Base-by-base conservation (phyloP, 2,329 filamentous ascomycete species). In the Fusarium buharicum region DNA sequence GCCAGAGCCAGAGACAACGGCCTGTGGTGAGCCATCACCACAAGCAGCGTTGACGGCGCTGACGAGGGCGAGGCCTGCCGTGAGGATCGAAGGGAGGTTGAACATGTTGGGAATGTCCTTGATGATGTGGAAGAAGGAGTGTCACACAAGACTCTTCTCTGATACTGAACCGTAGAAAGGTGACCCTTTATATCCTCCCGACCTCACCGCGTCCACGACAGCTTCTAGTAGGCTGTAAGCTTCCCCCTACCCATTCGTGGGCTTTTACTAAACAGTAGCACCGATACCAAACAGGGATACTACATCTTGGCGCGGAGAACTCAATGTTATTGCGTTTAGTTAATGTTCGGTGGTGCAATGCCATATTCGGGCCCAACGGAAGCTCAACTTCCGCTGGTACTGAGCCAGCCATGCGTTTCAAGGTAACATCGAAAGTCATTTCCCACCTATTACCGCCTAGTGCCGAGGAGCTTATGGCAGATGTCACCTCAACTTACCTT, bases 1-100 rank as follows among this genome's bases (percentile, higher is more conserved):
- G 24, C 76, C 77, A 3, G 78, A 80, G 61, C 81, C 81, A 2
- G 81, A 81, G 11, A 84, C 81, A 11, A 59, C 75, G 14, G 79
- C 81, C 53, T 81, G 66, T 0, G 81, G 80, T 1, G 74, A 76
- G 48, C 79, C 81, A 18, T 80, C 74, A 54, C 82, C 82, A 66
- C 82, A 84, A 57, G 83, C 79, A 17, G 76, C 81, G 4, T 72
- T 59, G 34, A 71, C 77, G 11, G 66, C 37, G 9, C 78, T 75
- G 45, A 73, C 69, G 12, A 82, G 72, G 27, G 79, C 79, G 14
- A 83, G 72, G 37, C 74, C 74, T 22, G 76, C 70, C 11, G 80
- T 71, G 48, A 82, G 40, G 41, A 78, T 46, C 27, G 70, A 71
- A 45, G 76, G 64, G 17, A 64, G 46, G 24, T 72, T 69, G 28